A percentile compares a stretch with the other conserved stretches of the same genome.
Conservation (phyloP, 2,329 filamentous ascomycete species). For the Xenosphaeropsis pyriputrescens region DNA sequence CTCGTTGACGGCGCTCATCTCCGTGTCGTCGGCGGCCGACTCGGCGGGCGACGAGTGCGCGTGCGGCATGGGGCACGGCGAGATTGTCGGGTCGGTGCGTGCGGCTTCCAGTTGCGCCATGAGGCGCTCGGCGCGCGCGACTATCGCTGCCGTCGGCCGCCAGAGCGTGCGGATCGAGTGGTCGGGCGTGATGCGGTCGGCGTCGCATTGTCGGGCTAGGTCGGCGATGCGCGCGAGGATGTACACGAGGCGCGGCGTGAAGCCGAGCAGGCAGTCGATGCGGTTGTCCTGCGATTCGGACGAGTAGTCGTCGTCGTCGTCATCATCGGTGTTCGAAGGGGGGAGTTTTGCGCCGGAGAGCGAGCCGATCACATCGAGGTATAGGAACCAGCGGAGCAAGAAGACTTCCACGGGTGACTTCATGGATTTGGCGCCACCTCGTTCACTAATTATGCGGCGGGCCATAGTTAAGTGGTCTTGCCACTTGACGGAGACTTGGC, state of each 20-base stretch:
- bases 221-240: constrained; percentile 60
- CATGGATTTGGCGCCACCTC: constrained; percentile 41
- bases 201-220: constrained; percentile 54
- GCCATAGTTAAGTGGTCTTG: constrained; percentile 65
- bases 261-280: constrained; percentile 72
- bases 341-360: constrained; percentile 40
- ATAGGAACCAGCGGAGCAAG: constrained; percentile 69
- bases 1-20: constrained; percentile 59
- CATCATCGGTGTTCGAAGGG: constrained; percentile 6
- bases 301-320: constrained; percentile 27
- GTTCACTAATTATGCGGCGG: constrained; percentile 56
- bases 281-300: constrained; percentile 47
- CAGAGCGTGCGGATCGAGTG: constrained; percentile 36
- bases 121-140: constrained; percentile 41
- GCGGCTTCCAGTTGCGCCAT: constrained; percentile 46
- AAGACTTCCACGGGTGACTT: constrained; percentile 49
- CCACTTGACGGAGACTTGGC: constrained; percentile 60
- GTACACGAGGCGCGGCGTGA: constrained; percentile 56
- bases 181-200: constrained; percentile 41
- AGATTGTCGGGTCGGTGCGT: constrained; percentile 21
- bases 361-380: constrained; percentile 66
- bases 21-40: constrained; percentile 42
- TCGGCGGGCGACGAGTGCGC: constrained; percentile 30
- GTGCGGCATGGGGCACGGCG: constrained; percentile 16
- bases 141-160: constrained; percentile 38